Evolutionary conservation across 129 eudicot genomes (phyloP).

Genomic region (Flaveria trinervia): DNA sequence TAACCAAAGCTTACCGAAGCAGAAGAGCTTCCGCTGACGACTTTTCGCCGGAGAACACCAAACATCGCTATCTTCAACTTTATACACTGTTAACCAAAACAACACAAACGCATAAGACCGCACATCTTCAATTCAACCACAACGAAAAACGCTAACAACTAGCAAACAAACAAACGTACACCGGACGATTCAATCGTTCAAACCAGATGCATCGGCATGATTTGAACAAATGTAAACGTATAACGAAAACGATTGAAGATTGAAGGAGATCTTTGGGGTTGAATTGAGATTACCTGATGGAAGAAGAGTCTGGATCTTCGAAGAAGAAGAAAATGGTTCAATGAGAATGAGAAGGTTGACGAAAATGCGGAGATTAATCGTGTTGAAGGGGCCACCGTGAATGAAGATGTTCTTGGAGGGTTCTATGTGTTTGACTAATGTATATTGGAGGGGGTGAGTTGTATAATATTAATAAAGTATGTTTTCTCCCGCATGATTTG

Average conservation of each 20-base stretch:
- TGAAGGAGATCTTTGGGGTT: not conserved
- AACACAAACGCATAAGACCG: not conserved
- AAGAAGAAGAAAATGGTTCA: constrained; percentile 4
- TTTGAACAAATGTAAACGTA: not conserved
- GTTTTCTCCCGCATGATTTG: no score
- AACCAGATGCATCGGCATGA: constrained; percentile 3
- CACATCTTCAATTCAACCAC: not conserved
- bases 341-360: constrained; percentile 23
- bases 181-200: constrained; percentile 1
- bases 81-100: constrained; percentile 14
- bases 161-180: not conserved
- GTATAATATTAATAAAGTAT: not conserved
- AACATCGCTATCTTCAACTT: constrained; percentile 51
- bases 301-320: constrained; percentile 30
- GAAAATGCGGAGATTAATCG: constrained; percentile 22
- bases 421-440: constrained; percentile 26
- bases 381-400: constrained; percentile 27
- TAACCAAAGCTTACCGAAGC: constrained; percentile 42
- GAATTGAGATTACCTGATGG: constrained; percentile 15
- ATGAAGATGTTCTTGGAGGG: constrained; percentile 24
- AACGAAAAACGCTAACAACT: constrained; percentile 1
- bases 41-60: constrained; percentile 57
- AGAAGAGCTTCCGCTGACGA: constrained; percentile 51
- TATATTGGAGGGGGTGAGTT: not conserved
- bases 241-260: no score